Evolutionary conservation across 108 stramenopile species (phyloP), one percentile per base, ranked within the genome.

Genomic region (Discostella stelligeroides): DNA sequence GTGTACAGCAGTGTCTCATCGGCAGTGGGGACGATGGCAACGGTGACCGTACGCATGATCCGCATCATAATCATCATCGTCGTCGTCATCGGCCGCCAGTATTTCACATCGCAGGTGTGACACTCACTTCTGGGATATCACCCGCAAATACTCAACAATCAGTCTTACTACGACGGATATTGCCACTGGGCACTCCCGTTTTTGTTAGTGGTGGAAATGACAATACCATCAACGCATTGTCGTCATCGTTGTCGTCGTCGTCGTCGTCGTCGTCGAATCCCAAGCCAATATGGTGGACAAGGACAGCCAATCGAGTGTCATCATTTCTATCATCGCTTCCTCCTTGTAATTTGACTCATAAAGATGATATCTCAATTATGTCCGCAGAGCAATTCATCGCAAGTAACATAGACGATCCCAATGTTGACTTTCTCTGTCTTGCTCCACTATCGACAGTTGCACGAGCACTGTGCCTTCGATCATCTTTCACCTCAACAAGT

Each of bases 241-340:
- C 15, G 15, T 40, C 27, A 15, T 59, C 34, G 34, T 34, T 6
- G 34, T 34, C 34, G 34, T n/a, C n/a, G n/a, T n/a, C 4, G 12
- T 12, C 15, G 15, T 40, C 27, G 23, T 59, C 34, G 34, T 34
- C 34, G 34, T 34, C 34, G 34, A 34, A 3, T 34, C 6, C 34
- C n/a, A 75, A 45, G 48, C 74, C 74, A 30, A 41, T 10, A 14
- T 75, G 74, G 74, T 75, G 74, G 74, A 61, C 48, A 20, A 61
- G 66, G 47, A 75, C 74, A 15, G 50, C 74, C 39, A 12, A 53
- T 41, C 58, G 17, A 6, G 66, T 62, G 29, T 27, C 8, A 14
- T 30, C 60, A 38, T 75, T 75, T 47, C 60, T 75, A 25, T 53
- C 60, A 21, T 75, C 74, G 29, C 74, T 75, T 34, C 74, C 74